A percentile compares a stretch with the other conserved stretches of the same genome.
Evolutionary conservation across 2,329 filamentous ascomycete genomes (phyloP).

Genomic region (Penicillium sp.): DNA sequence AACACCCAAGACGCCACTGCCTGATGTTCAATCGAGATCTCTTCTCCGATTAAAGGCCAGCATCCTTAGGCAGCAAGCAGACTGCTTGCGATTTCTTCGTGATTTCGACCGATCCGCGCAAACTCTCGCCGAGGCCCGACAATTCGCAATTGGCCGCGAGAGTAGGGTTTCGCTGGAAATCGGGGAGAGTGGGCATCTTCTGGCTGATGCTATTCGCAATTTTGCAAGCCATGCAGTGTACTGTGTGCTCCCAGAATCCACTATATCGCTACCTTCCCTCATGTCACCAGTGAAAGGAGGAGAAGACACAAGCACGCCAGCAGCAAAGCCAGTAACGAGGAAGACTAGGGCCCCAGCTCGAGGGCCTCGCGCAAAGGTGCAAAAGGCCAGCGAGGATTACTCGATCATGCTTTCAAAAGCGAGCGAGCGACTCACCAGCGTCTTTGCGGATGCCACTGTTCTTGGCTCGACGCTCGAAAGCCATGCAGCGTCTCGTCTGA

Average conservation of each 20-base stretch:
- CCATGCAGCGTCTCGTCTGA: slow-evolving; percentile 36
- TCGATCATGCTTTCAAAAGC: slow-evolving; percentile 35
- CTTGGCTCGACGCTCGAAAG: slow-evolving; percentile 39
- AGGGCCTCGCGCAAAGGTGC: slow-evolving; percentile 25
- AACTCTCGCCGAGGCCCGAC: slow-evolving; percentile 43
- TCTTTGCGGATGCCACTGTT: slow-evolving; percentile 31
- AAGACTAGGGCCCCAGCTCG: slow-evolving; percentile 27
- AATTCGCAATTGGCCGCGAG: slow-evolving; percentile 42
- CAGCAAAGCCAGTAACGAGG: slow-evolving; percentile 22
- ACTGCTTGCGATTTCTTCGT: slow-evolving; percentile 43
- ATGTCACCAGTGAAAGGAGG: slow-evolving; percentile 28
- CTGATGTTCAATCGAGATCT: slow-evolving; percentile 34
- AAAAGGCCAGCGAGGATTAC: slow-evolving; percentile 34
- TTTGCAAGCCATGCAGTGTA: slow-evolving; percentile 78
- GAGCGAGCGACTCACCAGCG: slow-evolving; percentile 29
- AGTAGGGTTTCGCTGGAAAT: slow-evolving; percentile 56
- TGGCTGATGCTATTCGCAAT: slow-evolving; percentile 37
- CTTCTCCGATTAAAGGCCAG: slow-evolving; percentile 45
- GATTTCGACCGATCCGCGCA: slow-evolving; percentile 55
- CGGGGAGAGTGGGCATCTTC: slow-evolving; percentile 34
- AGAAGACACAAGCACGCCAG: slow-evolving; percentile 38
- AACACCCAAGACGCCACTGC: slow-evolving; percentile 11
- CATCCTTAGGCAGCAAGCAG: slow-evolving; percentile 49
- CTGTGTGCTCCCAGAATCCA: slow-evolving; percentile 86
- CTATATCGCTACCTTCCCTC: slow-evolving; percentile 76